Evolutionary conservation across 345 rosid species (phyloP).

Genomic region (Toxicodendron radicans): DNA sequence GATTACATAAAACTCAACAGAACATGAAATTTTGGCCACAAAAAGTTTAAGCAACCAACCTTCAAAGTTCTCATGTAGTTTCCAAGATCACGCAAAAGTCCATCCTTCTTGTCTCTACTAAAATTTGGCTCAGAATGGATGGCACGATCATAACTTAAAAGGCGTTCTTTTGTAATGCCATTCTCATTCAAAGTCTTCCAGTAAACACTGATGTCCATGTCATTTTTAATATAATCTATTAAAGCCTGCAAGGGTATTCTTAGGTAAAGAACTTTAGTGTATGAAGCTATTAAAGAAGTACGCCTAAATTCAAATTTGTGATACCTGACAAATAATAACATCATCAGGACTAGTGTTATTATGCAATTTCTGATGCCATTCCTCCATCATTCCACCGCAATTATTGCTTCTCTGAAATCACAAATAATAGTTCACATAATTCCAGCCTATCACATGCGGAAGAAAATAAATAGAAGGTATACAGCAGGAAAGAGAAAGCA

Average conservation of each 20-base stretch:
- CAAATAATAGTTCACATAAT: slow-evolving; percentile 11
- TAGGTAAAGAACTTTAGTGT: slow-evolving; percentile 2
- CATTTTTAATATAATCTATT: slow-evolving; percentile 72
- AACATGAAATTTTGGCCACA: slow-evolving; percentile 16
- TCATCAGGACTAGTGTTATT: slow-evolving; percentile 99
- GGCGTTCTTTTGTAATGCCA: slow-evolving; percentile 91
- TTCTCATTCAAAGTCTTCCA: slow-evolving; percentile 97
- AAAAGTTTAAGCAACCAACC: slow-evolving; percentile 45
- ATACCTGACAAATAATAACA: slow-evolving; percentile 95
- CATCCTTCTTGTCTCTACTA: slow-evolving; percentile 74
- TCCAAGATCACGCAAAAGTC: slow-evolving; percentile 89
- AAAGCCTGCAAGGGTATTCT: slow-evolving; percentile 65
- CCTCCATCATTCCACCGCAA: slow-evolving; percentile 99
- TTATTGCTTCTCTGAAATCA: slow-evolving; percentile 76
- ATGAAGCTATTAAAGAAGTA: slow-evolving; percentile 12
- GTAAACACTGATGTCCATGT: slow-evolving; percentile 76
- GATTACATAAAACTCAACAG: background rate
- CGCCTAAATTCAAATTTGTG: slow-evolving; percentile 19
- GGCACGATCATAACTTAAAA: slow-evolving; percentile 94
- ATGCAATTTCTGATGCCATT: slow-evolving; percentile 99
- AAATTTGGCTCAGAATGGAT: slow-evolving; percentile 89
- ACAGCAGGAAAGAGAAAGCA: slow-evolving; percentile 21
- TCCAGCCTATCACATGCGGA: slow-evolving; percentile 2
- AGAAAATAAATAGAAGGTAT: slow-evolving; percentile 12
- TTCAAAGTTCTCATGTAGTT: slow-evolving; percentile 94